These are phyloP conservation scores for Zygosaccharomyces siamensis DNA, from an alignment of 805 yeast genomes.

Conservation along the genomic window DNA sequence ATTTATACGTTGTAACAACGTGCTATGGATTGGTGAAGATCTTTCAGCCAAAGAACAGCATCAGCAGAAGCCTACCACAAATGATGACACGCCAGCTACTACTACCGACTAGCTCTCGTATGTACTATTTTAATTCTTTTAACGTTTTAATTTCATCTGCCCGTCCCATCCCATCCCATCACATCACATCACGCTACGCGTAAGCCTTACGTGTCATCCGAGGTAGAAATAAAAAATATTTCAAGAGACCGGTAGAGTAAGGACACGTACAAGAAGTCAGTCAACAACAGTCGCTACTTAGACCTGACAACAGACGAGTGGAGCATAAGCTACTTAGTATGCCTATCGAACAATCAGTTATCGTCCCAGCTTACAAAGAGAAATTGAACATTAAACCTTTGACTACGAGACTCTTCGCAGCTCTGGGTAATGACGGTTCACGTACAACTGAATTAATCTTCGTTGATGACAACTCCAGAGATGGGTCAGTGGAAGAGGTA, in stretches of 20 bases:
- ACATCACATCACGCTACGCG: not conserved
- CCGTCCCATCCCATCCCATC: not conserved
- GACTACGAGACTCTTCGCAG: constrained; percentile 46
- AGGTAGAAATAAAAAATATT: not conserved
- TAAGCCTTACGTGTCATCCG: not conserved
- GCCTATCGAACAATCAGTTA: constrained; percentile 39
- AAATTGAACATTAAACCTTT: constrained; percentile 46
- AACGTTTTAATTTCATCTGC: not conserved
- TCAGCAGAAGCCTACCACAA: not conserved
- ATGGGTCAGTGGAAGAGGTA: constrained; percentile 51
- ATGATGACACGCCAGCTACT: not conserved
- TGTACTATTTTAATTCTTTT: not conserved
- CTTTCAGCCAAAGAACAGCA: constrained; percentile 1
- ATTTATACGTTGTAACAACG: constrained; percentile 87
- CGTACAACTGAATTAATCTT: constrained; percentile 44
- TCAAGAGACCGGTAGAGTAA: not conserved
- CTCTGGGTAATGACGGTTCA: constrained; percentile 41
- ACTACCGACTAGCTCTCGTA: not conserved
- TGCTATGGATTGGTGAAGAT: constrained; percentile 42
- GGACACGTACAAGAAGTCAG: not conserved
- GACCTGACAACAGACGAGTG: not conserved
- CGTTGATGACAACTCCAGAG: constrained; percentile 49
- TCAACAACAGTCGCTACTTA: not conserved
- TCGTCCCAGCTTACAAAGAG: constrained; percentile 51
- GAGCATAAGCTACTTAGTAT: constrained; percentile 12